A percentile compares a stretch with the other conserved stretches of the same genome.
phyloP scores from a whole-genome alignment of 805 yeast genomes.

The Candida ovalis region DNA sequence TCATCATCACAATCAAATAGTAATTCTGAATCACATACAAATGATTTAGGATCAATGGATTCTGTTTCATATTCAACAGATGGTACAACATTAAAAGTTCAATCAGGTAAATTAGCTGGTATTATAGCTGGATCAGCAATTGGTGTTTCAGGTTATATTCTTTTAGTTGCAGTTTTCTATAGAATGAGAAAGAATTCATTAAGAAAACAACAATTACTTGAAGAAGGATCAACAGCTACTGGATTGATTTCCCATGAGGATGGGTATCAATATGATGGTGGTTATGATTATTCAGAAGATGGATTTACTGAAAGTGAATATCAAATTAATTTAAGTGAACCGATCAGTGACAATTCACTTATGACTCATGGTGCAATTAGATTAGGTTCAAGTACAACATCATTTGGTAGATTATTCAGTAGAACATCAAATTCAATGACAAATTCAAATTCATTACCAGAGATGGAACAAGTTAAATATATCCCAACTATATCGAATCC shows the following conservation, averaged over 20 bases:
- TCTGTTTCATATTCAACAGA: slow-evolving; percentile 13
- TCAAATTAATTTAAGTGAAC: background rate
- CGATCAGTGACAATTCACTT: background rate
- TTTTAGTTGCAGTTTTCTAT: slow-evolving; percentile 52
- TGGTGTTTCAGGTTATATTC: slow-evolving; percentile 67
- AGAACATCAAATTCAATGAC: slow-evolving; percentile 10
- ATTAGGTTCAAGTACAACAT: slow-evolving; percentile 13
- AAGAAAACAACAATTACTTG: slow-evolving; percentile 9
- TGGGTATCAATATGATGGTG: slow-evolving; percentile 2
- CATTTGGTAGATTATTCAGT: slow-evolving; percentile 13
- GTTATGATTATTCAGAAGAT: slow-evolving; percentile 1
- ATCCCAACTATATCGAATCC: slow-evolving; percentile 60
- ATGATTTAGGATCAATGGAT: slow-evolving; percentile 28
- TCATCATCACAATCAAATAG: slow-evolving; percentile 1
- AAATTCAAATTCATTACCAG: slow-evolving; percentile 5
- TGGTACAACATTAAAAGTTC: slow-evolving; percentile 8
- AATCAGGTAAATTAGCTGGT: slow-evolving; percentile 54
- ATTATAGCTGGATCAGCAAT: slow-evolving; percentile 78
- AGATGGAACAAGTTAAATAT: slow-evolving; percentile 23
- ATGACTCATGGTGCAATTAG: slow-evolving; percentile 5
- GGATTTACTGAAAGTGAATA: background rate
- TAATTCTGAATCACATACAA: slow-evolving; percentile 5
- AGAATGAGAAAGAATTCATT: slow-evolving; percentile 34
- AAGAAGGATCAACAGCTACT: slow-evolving; percentile 9
- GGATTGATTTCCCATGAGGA: slow-evolving; percentile 8